Evolutionary conservation across 2,329 filamentous ascomycete species (phyloP).

Genomic region (Neocatenulostroma microsporum): DNA sequence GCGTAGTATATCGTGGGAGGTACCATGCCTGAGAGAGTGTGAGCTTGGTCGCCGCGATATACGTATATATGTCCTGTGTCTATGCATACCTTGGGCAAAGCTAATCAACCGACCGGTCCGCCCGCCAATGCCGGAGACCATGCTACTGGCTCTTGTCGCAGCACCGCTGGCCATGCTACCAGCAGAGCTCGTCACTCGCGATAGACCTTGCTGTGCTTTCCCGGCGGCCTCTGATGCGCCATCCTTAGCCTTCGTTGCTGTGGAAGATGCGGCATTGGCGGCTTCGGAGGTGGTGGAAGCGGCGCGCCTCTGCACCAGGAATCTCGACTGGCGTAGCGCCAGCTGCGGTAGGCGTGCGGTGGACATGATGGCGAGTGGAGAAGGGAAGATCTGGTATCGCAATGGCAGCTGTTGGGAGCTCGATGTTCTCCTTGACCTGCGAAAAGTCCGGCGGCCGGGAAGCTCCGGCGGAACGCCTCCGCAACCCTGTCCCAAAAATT

Average conservation of each 20-base stretch:
- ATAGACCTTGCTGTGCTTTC: constrained; percentile 76
- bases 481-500: not conserved
- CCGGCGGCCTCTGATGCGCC: constrained; percentile 25
- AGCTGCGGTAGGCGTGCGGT: constrained; percentile 40
- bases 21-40: constrained; percentile 66
- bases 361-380: constrained; percentile 35
- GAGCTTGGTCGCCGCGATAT: no score
- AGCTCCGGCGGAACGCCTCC: not conserved
- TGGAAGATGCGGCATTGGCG: constrained; percentile 33
- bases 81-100: constrained; percentile 73
- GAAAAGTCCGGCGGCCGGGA: not conserved
- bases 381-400: constrained; percentile 13
- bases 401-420: constrained; percentile 13
- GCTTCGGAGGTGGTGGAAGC: constrained; percentile 44
- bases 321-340: constrained; percentile 38
- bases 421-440: constrained; percentile 11
- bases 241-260: constrained; percentile 37
- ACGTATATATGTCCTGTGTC: no score
- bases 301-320: constrained; percentile 39
- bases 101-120: constrained; percentile 69
- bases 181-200: constrained; percentile 70
- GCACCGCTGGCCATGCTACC: constrained; percentile 68
- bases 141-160: constrained; percentile 57
- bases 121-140: constrained; percentile 71
- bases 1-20: constrained; percentile 88